Conservation (phyloP, 1,284 basidiomycete genomes). For the Rhodotorula glutinis region DNA sequence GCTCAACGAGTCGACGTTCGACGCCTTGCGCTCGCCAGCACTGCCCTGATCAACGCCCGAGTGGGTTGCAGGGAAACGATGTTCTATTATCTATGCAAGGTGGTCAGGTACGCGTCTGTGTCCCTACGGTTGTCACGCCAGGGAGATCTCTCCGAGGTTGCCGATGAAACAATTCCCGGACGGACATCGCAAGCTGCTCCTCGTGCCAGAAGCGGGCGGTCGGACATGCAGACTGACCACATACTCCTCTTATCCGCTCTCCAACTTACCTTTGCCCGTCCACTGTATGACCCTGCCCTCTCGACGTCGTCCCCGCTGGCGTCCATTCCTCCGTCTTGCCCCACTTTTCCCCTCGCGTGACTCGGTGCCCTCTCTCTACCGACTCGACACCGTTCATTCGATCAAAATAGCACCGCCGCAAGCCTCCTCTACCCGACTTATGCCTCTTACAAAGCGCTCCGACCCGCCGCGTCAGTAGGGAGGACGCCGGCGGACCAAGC, state of each 20-base stretch:
- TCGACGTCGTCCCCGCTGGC: not conserved
- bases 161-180: not conserved
- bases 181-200: no score
- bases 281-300: not conserved
- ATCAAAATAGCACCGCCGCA: conserved; percentile 6
- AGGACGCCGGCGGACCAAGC: conserved; percentile 50
- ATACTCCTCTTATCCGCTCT: not conserved
- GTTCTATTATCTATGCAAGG: conserved; percentile 21
- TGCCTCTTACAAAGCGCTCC: conserved; percentile 75
- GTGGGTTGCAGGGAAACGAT: not conserved
- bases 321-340: not conserved
- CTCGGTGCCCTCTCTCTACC: not conserved
- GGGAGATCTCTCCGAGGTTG: not conserved
- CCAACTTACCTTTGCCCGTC: not conserved
- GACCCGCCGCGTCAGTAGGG: not conserved
- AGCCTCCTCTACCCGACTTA: conserved; percentile 71
- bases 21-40: no score
- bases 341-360: no score
- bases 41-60: no score
- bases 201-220: no score
- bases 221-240: no score
- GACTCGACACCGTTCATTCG: not conserved
- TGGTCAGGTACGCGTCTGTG: conserved; percentile 8
- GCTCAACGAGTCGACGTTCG: no score
- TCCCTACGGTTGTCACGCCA: not conserved